These are phyloP conservation scores for Brassica incana DNA, from an alignment of 345 rosid species.

Conservation along the genomic window DNA sequence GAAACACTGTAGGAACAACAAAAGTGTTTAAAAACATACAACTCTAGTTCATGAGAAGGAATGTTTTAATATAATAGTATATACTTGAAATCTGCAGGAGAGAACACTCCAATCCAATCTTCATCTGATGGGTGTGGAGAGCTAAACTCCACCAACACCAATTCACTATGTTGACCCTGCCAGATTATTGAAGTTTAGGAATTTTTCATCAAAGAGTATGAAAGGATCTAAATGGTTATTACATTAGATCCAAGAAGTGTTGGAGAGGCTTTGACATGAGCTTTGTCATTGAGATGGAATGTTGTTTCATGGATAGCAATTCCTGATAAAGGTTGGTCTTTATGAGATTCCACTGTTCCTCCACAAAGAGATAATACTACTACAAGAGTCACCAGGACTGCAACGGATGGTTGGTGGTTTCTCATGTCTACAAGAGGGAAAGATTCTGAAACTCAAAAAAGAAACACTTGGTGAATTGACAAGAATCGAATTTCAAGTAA, in stretches of 20 bases:
- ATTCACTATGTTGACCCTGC: conserved; percentile 62
- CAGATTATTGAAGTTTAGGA: not conserved
- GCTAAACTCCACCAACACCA: conserved; percentile 51
- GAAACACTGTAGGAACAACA: conserved; percentile 52
- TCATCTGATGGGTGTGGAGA: conserved; percentile 57
- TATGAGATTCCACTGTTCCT: conserved; percentile 49
- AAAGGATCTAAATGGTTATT: not conserved
- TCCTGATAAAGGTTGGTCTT: conserved; percentile 57
- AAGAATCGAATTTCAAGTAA: not conserved
- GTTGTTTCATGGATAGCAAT: conserved; percentile 50
- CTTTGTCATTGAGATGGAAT: conserved; percentile 39
- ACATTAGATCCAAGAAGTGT: conserved; percentile 54
- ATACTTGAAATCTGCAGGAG: conserved; percentile 75
- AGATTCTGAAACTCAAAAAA: conserved; percentile 1
- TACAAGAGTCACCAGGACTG: conserved; percentile 28
- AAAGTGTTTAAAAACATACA: not conserved
- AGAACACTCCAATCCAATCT: conserved; percentile 84
- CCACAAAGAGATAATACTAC: conserved; percentile 19
- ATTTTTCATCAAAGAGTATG: not conserved
- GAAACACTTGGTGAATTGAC: not conserved
- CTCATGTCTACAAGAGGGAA: conserved; percentile 10
- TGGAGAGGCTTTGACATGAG: conserved; percentile 60
- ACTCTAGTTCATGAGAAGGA: not conserved
- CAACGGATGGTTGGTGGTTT: not conserved
- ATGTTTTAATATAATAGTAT: not conserved